Base-by-base conservation (phyloP, 164 flowering plant species). In the Magnolia officinalis region DNA sequence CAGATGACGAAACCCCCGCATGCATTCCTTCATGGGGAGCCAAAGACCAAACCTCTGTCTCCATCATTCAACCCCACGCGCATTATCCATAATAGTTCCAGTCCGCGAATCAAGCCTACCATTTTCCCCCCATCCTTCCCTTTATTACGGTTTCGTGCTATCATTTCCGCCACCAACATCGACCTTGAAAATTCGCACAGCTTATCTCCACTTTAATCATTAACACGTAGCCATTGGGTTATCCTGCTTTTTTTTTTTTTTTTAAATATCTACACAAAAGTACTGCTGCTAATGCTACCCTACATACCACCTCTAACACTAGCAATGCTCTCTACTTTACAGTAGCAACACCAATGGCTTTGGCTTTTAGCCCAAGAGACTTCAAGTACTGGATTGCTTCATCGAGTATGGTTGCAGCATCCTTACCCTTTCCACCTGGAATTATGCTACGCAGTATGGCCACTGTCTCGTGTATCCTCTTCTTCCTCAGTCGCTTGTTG, bases 351-450 rank as follows among this genome's bases (percentile, higher is more conserved):
- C 73, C 79, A 24, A 76, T 24, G 65, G 72, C 68, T 63, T 73
- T 76, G 67, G 91, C 98, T 83, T 89, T 85, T 49, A 76, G 80
- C 84, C 85, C 90, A 84, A 95, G 64, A 21, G 89, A 84, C 73
- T 75, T 86, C 80, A 95, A 81, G 83, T 86, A 91, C 4, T 72
- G 63, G 67, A 95, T 90, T 1, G 99, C 90, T 82, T 93, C 94
- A 52, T 95, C 98, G 29, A 95, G 87, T 20, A 95, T 91, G n/a
- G 74, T 74, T 1, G 83, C 76, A 0, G 92, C 84, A 75, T 89
- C 89, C 78, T 88, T 88, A 10, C 90, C 91, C 72, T 87, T 81
- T 45, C 89, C 91, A 68, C 84, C 87, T 3, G 99, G 99, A 71
- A 95, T 78, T 65, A 95, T 85, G 72, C 82, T 86, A 78, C 88